Evolutionary conservation across 495 filamentous ascomycete genomes (phyloP), one percentile per base, ranked within the genome.

Genomic region (Podospora tetraspora): DNA sequence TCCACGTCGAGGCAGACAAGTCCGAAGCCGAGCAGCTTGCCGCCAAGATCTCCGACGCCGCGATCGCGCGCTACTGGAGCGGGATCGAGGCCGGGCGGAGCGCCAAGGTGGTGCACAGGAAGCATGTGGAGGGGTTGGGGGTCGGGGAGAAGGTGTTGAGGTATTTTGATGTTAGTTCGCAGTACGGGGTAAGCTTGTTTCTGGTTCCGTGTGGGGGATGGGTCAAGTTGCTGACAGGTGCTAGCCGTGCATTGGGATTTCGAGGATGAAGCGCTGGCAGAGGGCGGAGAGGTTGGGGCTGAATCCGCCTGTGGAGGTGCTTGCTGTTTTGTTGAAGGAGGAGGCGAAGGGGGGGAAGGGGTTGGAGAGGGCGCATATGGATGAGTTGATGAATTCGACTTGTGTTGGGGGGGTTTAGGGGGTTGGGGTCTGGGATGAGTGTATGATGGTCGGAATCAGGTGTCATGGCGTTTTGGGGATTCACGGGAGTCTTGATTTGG

Each of bases 301-400:
- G 61, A 85, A 91, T 52, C 96, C 96, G 0, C 95, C 96, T 1
- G 83, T 97, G 34, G 94, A 97, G 77, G 93, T 98, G n/a, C 82
- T 97, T 3, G 90, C 92, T 0, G 91, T 97, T 24, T 75, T 97
- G 52, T 72, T 96, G 65, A 90, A 86, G 74, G 87, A 94, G 70
- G 85, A 91, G 71, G 79, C 86, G 8, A 81, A 81, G 43, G 82
- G 84, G 9, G 72, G 74, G 2, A 75, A 74, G 61, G 75, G 70
- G 57, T 70, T 75, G 24, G 84, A 97, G 77, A 80, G 81, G 68
- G 90, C 94, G 34, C 86, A 92, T 77, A 87, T 97, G 63, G 95
- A 97, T 77, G 89, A 91, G 74, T 74, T 96, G 70, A 82, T 97
- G 83, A 87, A 80, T 43, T 79, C 80, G 19, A 83, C 78, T 21